Conservation (phyloP, 306 rosid species). For the Vigna radiata region DNA sequence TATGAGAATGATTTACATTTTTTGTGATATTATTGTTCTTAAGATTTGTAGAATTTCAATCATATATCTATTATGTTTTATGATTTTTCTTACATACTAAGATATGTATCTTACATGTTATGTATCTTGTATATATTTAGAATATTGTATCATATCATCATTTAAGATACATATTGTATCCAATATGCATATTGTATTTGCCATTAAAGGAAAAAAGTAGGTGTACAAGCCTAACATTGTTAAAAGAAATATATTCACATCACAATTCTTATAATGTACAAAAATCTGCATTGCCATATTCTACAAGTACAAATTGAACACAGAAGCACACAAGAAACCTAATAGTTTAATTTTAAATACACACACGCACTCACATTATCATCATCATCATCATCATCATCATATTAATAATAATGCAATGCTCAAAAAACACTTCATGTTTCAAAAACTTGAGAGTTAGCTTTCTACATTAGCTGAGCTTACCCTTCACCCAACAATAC, state of each 20-base stretch:
- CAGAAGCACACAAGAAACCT: neutral
- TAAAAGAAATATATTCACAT: constrained; percentile 10
- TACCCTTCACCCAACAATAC: constrained; percentile 24
- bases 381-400: too few species aligned
- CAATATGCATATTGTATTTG: neutral
- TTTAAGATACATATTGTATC: too few species aligned
- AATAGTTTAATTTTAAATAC: neutral
- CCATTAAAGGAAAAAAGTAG: neutral
- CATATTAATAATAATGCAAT: neutral
- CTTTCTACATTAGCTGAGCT: neutral
- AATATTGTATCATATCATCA: too few species aligned
- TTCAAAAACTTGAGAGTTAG: neutral
- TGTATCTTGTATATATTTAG: neutral
- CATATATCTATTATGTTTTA: too few species aligned
- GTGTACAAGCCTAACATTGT: neutral
- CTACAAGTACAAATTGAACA: constrained; percentile 20
- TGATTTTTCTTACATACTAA: neutral
- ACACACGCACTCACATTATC: neutral
- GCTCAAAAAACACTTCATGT: constrained; percentile 26
- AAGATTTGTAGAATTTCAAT: neutral
- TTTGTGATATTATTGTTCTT: neutral
- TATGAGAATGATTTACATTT: neutral
- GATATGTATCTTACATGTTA: neutral
- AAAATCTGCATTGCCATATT: constrained; percentile 20
- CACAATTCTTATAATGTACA: constrained; percentile 5